Percentiles rank a stretch among this genome's conserved stretches.
These are phyloP conservation scores for Basipetospora chlamydospora DNA, from an alignment of 2,329 filamentous ascomycete genomes.

Conservation along the genomic window DNA sequence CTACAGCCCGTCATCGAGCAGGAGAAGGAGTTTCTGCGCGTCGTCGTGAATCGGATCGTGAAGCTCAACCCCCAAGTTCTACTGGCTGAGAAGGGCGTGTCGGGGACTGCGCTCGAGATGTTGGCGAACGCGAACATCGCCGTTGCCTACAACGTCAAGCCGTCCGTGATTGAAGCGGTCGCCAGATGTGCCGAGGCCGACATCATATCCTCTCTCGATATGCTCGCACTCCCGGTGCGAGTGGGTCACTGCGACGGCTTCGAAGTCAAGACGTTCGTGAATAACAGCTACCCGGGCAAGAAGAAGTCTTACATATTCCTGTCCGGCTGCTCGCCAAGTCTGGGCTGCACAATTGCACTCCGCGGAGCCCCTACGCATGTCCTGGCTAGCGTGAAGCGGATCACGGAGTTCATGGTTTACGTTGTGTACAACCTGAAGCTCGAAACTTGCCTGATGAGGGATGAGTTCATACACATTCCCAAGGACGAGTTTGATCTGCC, in stretches of 20 bases:
- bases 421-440: slow-evolving; percentile 96
- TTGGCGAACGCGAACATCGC: slow-evolving; percentile 80
- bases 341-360: slow-evolving; percentile 89
- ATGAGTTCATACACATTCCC: slow-evolving; percentile 80
- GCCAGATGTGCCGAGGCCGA: slow-evolving; percentile 82
- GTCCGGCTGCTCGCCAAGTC: slow-evolving; percentile 73
- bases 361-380: slow-evolving; percentile 61
- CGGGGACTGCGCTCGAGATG: slow-evolving; percentile 78
- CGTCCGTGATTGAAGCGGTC: slow-evolving; percentile 88
- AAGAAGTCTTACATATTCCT: slow-evolving; percentile 96
- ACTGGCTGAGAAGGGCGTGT: slow-evolving; percentile 85
- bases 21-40: slow-evolving; percentile 83
- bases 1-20: slow-evolving; percentile 92
- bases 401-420: slow-evolving; percentile 98
- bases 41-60: slow-evolving; percentile 82
- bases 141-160: slow-evolving; percentile 92
- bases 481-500: slow-evolving; percentile 32
- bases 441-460: slow-evolving; percentile 84
- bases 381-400: slow-evolving; percentile 70
- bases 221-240: slow-evolving; percentile 58
- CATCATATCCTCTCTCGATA: slow-evolving; percentile 89
- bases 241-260: slow-evolving; percentile 75
- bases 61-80: slow-evolving; percentile 73
- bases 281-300: slow-evolving; percentile 54
- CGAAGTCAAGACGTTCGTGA: slow-evolving; percentile 89